Evolutionary conservation across 1,139 yeast genomes (phyloP), one percentile per base, ranked within the genome.

Genomic region (Pichia sp.): DNA sequence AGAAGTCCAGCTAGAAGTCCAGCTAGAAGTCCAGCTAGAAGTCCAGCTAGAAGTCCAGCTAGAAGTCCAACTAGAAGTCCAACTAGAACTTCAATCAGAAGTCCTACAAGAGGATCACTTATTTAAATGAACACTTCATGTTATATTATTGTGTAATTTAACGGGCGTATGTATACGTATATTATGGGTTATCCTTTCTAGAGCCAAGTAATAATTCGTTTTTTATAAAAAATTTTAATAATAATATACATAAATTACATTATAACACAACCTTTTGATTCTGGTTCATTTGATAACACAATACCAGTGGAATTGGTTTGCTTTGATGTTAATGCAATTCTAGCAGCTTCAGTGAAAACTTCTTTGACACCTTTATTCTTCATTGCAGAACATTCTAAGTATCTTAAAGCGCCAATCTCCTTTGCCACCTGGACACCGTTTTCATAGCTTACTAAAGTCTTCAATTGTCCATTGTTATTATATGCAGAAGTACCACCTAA

Each of bases 331-430:
- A 92, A 74, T 6, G 97, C 97, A 64, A 96, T 89, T 67, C 97
- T 79, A 11, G 97, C 96, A 42, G 97, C 97, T 67, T 90, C 97
- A 1, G 96, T 87, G 65, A 90, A 90, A 6, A 96, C 97, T 68
- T 90, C 97, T 62, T 92, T 89, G 27, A 90, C 97, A 56, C 97
- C 97, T 63, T 95, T 77, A 67, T 88, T 89, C 65, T 84, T 83
- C 70, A 89, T 89, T 13, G 97, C 97, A 30, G 95, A 85, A 68
- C 97, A 90, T 66, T 90, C 97, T 64, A 88, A 73, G 63, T 87
- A 87, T 59, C 95, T 77, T 61, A 87, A 71, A 1, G 95, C 95
- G 22, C 95, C 94, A 41, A 87, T 83, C 60, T 78, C 77, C 60
- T 85, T 87, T 38, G 97, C 97, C 60, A 90, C 88, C 1, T 79